phyloP scores from a whole-genome alignment of 768 basidiomycete genomes.

The Mrakia blollopis region DNA sequence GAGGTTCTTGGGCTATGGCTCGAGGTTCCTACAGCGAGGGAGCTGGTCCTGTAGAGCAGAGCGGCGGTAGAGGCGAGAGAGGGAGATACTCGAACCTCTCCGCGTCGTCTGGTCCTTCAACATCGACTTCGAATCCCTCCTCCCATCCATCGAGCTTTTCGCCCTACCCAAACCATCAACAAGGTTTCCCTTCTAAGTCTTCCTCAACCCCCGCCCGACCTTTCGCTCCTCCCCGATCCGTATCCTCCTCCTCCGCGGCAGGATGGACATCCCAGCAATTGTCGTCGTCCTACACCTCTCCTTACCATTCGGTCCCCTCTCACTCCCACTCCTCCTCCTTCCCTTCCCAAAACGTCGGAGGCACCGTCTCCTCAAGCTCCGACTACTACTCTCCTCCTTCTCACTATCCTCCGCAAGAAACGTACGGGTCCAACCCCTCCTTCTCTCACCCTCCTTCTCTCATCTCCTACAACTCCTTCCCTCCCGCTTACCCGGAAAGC shows the following conservation, averaged over 20 bases:
- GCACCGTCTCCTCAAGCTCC: neutral
- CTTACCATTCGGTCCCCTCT: neutral
- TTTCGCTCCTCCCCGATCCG: neutral
- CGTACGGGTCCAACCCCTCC: neutral
- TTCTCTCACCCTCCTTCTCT: neutral
- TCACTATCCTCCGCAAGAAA: neutral
- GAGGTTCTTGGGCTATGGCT: neutral
- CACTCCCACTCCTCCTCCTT: neutral
- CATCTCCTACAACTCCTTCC: neutral
- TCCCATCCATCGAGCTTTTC: neutral
- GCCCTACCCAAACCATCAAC: neutral
- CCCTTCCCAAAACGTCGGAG: conserved; percentile 1
- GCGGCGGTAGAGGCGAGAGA: neutral
- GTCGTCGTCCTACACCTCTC: neutral
- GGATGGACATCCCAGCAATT: neutral
- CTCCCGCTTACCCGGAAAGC: neutral
- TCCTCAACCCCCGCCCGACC: neutral
- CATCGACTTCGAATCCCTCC: neutral
- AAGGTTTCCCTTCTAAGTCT: neutral
- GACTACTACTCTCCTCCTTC: conserved; percentile 1
- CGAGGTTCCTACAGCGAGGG: neutral
- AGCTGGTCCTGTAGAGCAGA: neutral
- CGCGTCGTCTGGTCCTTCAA: neutral
- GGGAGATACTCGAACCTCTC: neutral
- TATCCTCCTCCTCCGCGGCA: neutral